Conservation (phyloP, 2,329 filamentous ascomycete species). For the Xylariales sp. region DNA sequence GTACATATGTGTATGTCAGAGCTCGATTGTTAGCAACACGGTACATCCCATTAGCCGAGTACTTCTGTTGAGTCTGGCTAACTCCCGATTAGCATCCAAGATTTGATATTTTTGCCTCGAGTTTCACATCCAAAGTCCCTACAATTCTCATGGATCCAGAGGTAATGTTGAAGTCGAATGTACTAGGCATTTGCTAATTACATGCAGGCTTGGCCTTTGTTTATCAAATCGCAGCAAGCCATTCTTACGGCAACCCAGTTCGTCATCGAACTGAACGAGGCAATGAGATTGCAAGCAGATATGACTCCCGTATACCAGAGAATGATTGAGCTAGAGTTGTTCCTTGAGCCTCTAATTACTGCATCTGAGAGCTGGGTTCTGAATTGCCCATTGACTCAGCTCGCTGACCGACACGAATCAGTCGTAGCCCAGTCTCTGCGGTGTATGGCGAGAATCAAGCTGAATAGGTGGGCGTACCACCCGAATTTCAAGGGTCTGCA, state of each 20-base stretch:
- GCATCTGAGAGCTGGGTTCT: slow-evolving; percentile 31
- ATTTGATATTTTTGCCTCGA: slow-evolving; percentile 37
- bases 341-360: slow-evolving; percentile 32
- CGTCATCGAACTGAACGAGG: slow-evolving; percentile 41
- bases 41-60: slow-evolving; percentile 22
- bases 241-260: slow-evolving; percentile 44
- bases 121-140: slow-evolving; percentile 40
- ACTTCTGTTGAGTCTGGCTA: not conserved
- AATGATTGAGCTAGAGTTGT: slow-evolving; percentile 36
- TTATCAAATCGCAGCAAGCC: slow-evolving; percentile 42
- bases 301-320: slow-evolving; percentile 35
- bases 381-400: slow-evolving; percentile 28
- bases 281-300: slow-evolving; percentile 31
- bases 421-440: slow-evolving; percentile 38
- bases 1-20: slow-evolving; percentile 47
- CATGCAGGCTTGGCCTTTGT: slow-evolving; percentile 36
- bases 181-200: slow-evolving; percentile 11
- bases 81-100: slow-evolving; percentile 29
- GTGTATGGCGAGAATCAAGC: slow-evolving; percentile 43
- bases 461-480: slow-evolving; percentile 36
- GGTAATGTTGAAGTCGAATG: slow-evolving; percentile 20
- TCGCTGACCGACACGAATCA: slow-evolving; percentile 33
- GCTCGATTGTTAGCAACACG: slow-evolving; percentile 45
- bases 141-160: slow-evolving; percentile 35
- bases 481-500: not conserved